phyloP scores from a whole-genome alignment of 2,329 filamentous ascomycete species.

The Intubia oerlemansii region DNA sequence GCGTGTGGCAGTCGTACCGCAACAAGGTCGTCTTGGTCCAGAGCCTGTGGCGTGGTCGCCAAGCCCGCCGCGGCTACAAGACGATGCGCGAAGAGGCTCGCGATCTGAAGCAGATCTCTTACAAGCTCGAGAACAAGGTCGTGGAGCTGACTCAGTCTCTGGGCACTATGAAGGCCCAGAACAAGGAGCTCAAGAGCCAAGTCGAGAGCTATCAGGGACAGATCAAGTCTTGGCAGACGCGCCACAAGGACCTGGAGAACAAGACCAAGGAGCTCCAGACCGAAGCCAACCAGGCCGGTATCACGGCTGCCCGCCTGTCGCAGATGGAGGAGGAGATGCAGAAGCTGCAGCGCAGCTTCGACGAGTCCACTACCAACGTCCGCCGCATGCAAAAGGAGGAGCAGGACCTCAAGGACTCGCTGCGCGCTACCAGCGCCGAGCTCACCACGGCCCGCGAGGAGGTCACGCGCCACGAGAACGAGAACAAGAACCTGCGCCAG shows the following conservation, averaged over 20 bases:
- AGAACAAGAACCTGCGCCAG: slow-evolving; percentile 68
- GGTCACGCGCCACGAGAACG: slow-evolving; percentile 57
- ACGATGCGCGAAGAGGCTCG: slow-evolving; percentile 80
- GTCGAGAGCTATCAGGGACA: slow-evolving; percentile 93
- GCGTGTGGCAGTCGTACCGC: slow-evolving; percentile 71
- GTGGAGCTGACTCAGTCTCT: slow-evolving; percentile 90
- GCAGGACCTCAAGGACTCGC: slow-evolving; percentile 59
- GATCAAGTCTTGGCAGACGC: slow-evolving; percentile 86
- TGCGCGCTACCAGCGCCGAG: slow-evolving; percentile 60
- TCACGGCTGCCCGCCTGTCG: slow-evolving; percentile 72
- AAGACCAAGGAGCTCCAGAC: slow-evolving; percentile 85
- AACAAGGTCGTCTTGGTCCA: slow-evolving; percentile 79
- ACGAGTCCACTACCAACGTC: slow-evolving; percentile 76
- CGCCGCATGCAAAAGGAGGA: slow-evolving; percentile 93
- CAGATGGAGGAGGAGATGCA: slow-evolving; percentile 93
- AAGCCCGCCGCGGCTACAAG: slow-evolving; percentile 72
- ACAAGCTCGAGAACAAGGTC: slow-evolving; percentile 99
- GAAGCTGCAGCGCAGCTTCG: slow-evolving; percentile 70
- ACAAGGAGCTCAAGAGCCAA: slow-evolving; percentile 71
- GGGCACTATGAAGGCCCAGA: slow-evolving; percentile 81
- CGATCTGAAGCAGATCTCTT: slow-evolving; percentile 97
- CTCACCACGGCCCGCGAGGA: slow-evolving; percentile 59
- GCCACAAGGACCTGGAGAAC: slow-evolving; percentile 75
- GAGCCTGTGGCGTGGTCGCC: slow-evolving; percentile 75
- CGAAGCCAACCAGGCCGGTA: slow-evolving; percentile 94